Evolutionary conservation across 2,329 filamentous ascomycete genomes (phyloP).

Genomic region (Claviceps monticola): DNA sequence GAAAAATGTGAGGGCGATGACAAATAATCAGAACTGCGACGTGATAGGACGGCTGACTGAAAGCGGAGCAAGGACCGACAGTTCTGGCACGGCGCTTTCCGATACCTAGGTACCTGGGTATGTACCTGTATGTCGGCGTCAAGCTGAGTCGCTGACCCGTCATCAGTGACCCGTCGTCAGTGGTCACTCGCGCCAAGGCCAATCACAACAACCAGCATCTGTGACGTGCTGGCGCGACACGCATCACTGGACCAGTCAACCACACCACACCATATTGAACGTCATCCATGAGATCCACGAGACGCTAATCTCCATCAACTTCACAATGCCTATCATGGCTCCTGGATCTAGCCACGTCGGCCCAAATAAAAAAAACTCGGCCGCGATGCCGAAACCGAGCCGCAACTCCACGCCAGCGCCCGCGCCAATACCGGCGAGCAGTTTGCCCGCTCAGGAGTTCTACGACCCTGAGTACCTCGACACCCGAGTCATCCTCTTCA

Average conservation of each 20-base stretch:
- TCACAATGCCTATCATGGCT: slow-evolving; percentile 31
- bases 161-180: background rate
- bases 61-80: too few relatives aligned
- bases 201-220: background rate
- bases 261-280: slow-evolving; percentile 3
- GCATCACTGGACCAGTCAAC: slow-evolving; percentile 4
- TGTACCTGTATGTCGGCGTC: too few relatives aligned
- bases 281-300: slow-evolving; percentile 5
- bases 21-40: too few relatives aligned
- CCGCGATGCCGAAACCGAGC: slow-evolving; percentile 53
- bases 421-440: slow-evolving; percentile 29
- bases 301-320: slow-evolving; percentile 1
- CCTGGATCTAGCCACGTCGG: slow-evolving; percentile 45
- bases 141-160: background rate
- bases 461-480: slow-evolving; percentile 54
- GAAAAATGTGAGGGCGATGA: too few relatives aligned
- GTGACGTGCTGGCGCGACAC: slow-evolving; percentile 4
- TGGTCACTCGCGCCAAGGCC: background rate
- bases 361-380: slow-evolving; percentile 49
- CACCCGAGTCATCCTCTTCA: slow-evolving; percentile 44
- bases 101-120: too few relatives aligned
- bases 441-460: slow-evolving; percentile 39
- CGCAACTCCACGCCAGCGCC: slow-evolving; percentile 66
- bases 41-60: too few relatives aligned
- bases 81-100: too few relatives aligned